Evolutionary conservation across 257 asterid genomes (phyloP), one percentile per base, ranked within the genome.

Genomic region (Nyctanthes arbortristis): DNA sequence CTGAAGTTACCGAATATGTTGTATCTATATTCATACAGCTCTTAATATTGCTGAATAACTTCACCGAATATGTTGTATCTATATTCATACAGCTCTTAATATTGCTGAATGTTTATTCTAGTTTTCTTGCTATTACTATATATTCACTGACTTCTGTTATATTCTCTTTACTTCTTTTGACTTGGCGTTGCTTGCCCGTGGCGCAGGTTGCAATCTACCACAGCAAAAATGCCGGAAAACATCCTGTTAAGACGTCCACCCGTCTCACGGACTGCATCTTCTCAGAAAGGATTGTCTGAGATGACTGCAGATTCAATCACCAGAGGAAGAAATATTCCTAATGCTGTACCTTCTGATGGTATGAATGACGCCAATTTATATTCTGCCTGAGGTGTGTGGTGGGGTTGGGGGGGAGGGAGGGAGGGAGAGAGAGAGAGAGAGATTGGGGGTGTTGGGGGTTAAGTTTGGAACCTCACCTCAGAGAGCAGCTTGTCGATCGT

Each of bases 241-340:
- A 78, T 88, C 61, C 84, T 88, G 82, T 85, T 88, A 83, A 86
- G 91, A 75, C 91, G 93, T 66, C 97, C 95, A 22, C 90, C 96
- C 10, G 90, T 82, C 29, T 68, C 94, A 52, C 84, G 84, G 67
- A 77, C 81, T 40, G 80, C 86, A 63, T 84, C 96, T 58, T 84
- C 90, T 66, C 90, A 84, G 77, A 97, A 85, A 36, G 88, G 80
- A 24, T 69, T 89, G 62, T 77, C 84, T 25, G 96, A 91, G 57
- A 63, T 79, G 73, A 73, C 69, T 67, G 78, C 80, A 67, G 96
- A 86, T 65, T 68, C 78, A n/a, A 70, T 71, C 4, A 37, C 57
- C 54, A 80, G 90, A 71, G 84, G 86, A 67, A 85, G 81, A 79
- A 76, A 60, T 74, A 69, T 72, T 73, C 43, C 82, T 16, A 78